Percentiles rank a stretch among this genome's conserved stretches.
Evolutionary conservation across 371 early-diverging fungal species (phyloP).

Genomic region (Chytridium lagenaria): DNA sequence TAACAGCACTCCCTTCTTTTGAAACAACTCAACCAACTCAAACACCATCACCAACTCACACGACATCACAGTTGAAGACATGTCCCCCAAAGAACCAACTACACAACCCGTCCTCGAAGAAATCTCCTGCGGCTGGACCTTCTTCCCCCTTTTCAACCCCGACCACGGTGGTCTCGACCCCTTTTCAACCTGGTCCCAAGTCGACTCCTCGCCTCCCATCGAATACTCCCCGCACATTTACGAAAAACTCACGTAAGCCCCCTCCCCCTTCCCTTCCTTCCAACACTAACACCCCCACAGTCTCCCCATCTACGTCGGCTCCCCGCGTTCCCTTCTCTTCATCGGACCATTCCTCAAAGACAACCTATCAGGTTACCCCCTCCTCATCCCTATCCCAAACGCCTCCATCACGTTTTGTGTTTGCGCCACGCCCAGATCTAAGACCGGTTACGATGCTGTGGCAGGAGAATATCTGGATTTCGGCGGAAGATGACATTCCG

Average conservation of each 20-base stretch:
- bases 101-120: no score
- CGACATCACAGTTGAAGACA: no score
- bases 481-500: slow-evolving; percentile 42
- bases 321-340: slow-evolving; percentile 50
- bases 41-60: no score
- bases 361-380: slow-evolving; percentile 31
- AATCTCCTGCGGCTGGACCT: slow-evolving; percentile 54
- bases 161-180: slow-evolving; percentile 42
- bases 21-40: no score
- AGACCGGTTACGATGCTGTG: slow-evolving; percentile 40
- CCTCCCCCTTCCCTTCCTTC: background rate
- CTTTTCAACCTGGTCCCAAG: slow-evolving; percentile 25
- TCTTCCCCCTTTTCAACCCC: slow-evolving; percentile 48
- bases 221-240: background rate
- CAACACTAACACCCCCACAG: slow-evolving; percentile 26
- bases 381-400: slow-evolving; percentile 42
- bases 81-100: no score
- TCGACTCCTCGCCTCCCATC: background rate
- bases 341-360: slow-evolving; percentile 37
- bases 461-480: slow-evolving; percentile 50
- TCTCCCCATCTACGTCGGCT: slow-evolving; percentile 47
- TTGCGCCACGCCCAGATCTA: slow-evolving; percentile 44
- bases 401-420: slow-evolving; percentile 43
- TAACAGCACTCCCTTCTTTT: slow-evolving; percentile 11
- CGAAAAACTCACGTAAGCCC: background rate